Evolutionary conservation across 108 stramenopile genomes (phyloP).

Genomic region (Cyclostephanos invisitatus): DNA sequence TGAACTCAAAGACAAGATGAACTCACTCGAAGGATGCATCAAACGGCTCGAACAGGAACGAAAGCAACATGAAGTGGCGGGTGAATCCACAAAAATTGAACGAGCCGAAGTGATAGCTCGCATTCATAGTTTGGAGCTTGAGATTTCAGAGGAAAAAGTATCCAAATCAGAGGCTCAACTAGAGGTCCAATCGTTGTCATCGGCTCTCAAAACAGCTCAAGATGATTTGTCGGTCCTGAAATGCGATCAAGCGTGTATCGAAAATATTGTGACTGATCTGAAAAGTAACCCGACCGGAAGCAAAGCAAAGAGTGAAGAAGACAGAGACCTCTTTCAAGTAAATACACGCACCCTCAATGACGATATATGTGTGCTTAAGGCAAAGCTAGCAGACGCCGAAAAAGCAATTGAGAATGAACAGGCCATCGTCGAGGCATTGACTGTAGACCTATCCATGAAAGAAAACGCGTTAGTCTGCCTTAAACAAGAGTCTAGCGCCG

Average conservation of each 20-base stretch:
- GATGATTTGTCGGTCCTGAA: not conserved
- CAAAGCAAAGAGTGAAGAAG: constrained; percentile 10
- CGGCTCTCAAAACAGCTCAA: constrained; percentile 8
- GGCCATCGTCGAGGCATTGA: not conserved
- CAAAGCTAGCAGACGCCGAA: constrained; percentile 1
- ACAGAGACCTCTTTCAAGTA: constrained; percentile 3
- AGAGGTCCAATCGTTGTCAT: constrained; percentile 21
- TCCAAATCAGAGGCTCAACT: not conserved
- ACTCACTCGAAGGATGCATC: not conserved
- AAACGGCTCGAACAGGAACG: not conserved
- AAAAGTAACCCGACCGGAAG: constrained; percentile 8
- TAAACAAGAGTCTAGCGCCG: constrained; percentile 6
- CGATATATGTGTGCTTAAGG: constrained; percentile 10
- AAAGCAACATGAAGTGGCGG: not conserved
- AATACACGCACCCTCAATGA: not conserved
- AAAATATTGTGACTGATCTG: constrained; percentile 9
- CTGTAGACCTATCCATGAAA: constrained; percentile 1
- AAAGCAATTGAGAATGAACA: not conserved
- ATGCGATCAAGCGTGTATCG: constrained; percentile 2
- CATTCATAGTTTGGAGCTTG: constrained; percentile 15
- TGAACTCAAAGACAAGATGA: not conserved
- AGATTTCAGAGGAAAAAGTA: not conserved
- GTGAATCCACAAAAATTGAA: not conserved
- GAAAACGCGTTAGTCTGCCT: not conserved
- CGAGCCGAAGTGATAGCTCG: constrained; percentile 1